Evolutionary conservation across 1,139 yeast genomes (phyloP), one percentile per base, ranked within the genome.

Genomic region (Lodderomyces theae): DNA sequence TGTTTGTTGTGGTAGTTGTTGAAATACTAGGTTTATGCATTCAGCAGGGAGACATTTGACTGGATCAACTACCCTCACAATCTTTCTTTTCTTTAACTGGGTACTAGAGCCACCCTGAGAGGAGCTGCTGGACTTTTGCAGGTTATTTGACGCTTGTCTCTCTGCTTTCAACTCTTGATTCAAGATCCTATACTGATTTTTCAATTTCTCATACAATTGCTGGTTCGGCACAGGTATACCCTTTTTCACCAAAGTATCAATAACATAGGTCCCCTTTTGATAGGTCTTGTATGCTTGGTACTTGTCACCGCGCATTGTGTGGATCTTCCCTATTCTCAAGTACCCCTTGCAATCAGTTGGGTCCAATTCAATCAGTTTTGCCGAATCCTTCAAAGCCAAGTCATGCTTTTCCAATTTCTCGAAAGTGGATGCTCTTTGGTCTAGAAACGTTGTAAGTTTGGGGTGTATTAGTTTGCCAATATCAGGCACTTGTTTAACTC

Each of bases 321-420:
- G 57, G 2, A 79, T 47, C 51, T 79, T 81, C 2, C 80, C 78
- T 1, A 64, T 55, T 37, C 88, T 55, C 21, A 82, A 58, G 50
- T 81, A 81, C 1, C 86, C 82, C 54, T 77, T 81, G 48, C 82
- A 68, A 33, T 79, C 74, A 34, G 71, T 60, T 0, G 86, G 85
- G 37, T 80, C 85, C 2, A 66, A 41, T 15, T 58, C 53, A 2
- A 74, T 60, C 49, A 77, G 59, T 34, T 52, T 60, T 23, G 64
- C 57, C 0, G 79, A 74, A 44, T 79, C 83, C 19, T 51, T 50
- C 34, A 75, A 51, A 0, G 86, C 82, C 18, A 58, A 58, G 0
- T 56, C 57, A 2, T 58, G 34, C 13, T 67, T 61, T 2, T 63
- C 63, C 39, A 79, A 45, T 51, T 78, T 80, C 51, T 79, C 82